phyloP scores from a whole-genome alignment of 345 rosid genomes.

The Toxicodendron radicans region DNA sequence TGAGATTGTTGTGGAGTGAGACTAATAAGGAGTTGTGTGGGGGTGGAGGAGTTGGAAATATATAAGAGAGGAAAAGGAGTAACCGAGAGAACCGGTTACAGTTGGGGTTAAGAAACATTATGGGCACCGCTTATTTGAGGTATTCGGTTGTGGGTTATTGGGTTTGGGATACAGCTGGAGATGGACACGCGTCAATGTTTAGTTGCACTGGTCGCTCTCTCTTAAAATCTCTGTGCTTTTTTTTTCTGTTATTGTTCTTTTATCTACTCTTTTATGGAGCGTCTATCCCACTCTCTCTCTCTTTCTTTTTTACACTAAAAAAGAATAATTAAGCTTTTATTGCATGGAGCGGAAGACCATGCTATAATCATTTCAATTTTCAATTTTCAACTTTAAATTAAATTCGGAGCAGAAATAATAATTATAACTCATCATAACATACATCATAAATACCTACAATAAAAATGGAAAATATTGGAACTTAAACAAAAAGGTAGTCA shows the following conservation, averaged over 20 bases:
- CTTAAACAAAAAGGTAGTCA: not conserved
- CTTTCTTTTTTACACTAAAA: not conserved
- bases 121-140: conserved; percentile 56
- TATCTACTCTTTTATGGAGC: conserved; percentile 31
- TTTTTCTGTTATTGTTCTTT: not conserved
- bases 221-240: conserved; percentile 18
- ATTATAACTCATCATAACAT: too few species aligned
- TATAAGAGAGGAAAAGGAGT: conserved; percentile 28
- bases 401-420: not conserved
- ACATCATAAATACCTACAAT: too few species aligned
- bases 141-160: conserved; percentile 49
- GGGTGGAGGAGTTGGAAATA: conserved; percentile 18
- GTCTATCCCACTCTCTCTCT: conserved; percentile 44
- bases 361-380: not conserved
- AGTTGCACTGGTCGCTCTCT: conserved; percentile 35
- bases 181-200: conserved; percentile 66
- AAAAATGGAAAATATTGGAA: too few species aligned
- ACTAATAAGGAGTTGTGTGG: not conserved
- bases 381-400: not conserved
- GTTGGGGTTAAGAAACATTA: conserved; percentile 23
- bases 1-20: not conserved
- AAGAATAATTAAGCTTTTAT: not conserved
- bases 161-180: conserved; percentile 84
- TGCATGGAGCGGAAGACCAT: conserved; percentile 15
- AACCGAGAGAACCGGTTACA: conserved; percentile 43